Base-by-base conservation (phyloP, 352 stramenopile genomes). In the Phytophthora pseudosyringae region DNA sequence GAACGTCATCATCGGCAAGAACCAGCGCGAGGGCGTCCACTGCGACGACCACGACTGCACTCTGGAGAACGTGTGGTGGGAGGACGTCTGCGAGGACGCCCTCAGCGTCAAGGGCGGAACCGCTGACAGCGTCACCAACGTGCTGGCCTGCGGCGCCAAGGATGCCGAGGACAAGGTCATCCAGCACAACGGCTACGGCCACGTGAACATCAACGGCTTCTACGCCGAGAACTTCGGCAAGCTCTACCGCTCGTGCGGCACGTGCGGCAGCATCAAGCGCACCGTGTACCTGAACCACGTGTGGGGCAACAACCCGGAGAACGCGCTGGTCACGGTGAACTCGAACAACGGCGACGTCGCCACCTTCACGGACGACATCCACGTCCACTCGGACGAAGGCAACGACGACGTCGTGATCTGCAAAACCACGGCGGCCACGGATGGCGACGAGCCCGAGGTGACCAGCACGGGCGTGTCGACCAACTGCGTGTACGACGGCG, bases 91-190 rank as follows among this genome's bases (percentile, higher is more conserved):
- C 49, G 71, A 79, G 41, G 71, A 76, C 58, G 71, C 71, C 0
- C 57, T 76, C 16, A 75, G 64, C n/a, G 63, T 79, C 43, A 79
- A 76, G 50, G 59, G 64, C n/a, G 71, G 71, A 35, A 69, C 25
- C 11, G 54, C 59, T 10, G 29, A 56, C 49, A 78, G 69, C 39
- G 54, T 78, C 28, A 73, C 67, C 10, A 67, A 73, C 32, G 64
- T 79, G 18, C 45, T 76, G 10, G 75, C 67, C 52, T 64, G 62
- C 33, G 64, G 63, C 26, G 59, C 67, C 29, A 63, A 58, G 40
- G 46, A 60, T 25, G 68, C 68, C 33, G 63, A 77, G 33, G 60
- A 87, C 75, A 87, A 87, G 62, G 60, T 73, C 64, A 71, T 80
- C 46, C 71, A 80, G 51, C 69, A 77, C 59, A 80, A 80, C 13